A percentile compares a stretch with the other conserved stretches of the same genome.
Conservation (phyloP, 352 stramenopile genomes). For the Phytophthora idaei region DNA sequence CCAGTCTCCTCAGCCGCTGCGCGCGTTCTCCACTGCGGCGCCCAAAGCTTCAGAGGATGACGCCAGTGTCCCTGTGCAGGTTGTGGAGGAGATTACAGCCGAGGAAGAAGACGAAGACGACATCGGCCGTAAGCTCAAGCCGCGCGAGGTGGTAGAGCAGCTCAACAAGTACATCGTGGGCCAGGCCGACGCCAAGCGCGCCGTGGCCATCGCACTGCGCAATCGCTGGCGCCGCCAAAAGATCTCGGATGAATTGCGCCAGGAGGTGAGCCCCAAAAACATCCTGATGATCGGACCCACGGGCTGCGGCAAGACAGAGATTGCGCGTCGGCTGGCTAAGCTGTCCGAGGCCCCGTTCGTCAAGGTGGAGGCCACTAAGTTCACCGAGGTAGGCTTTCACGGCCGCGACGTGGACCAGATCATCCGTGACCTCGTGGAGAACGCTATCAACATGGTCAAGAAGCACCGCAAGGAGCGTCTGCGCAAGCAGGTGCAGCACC, state of each 20-base stretch:
- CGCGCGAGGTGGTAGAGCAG: constrained; percentile 93
- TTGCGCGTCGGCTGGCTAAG: constrained; percentile 96
- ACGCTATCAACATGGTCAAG: constrained; percentile 96
- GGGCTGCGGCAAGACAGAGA: constrained; percentile 98
- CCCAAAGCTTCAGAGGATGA: constrained; percentile 40
- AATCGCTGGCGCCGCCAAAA: constrained; percentile 98
- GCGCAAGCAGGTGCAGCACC: constrained; percentile 89
- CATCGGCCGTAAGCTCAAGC: constrained; percentile 88
- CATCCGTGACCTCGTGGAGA: constrained; percentile 98
- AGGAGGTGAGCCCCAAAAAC: constrained; percentile 98
- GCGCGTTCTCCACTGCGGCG: constrained; percentile 42
- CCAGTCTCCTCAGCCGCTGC: constrained; percentile 15
- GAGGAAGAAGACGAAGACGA: constrained; percentile 50
- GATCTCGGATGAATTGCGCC: constrained; percentile 90
- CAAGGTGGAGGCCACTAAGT: constrained; percentile 99
- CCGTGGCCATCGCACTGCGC: constrained; percentile 97
- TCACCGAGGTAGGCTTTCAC: constrained; percentile 99
- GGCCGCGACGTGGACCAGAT: constrained; percentile 99
- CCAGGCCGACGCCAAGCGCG: constrained; percentile 96
- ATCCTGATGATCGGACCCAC: constrained; percentile 99
- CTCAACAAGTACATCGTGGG: constrained; percentile 98
- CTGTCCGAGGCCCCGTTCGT: constrained; percentile 97
- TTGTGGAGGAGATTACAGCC: constrained; percentile 35
- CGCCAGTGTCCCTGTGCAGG: constrained; percentile 27
- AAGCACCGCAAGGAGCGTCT: constrained; percentile 94